Base-by-base conservation (phyloP, 257 asterid species). In the Plantago elongata region DNA sequence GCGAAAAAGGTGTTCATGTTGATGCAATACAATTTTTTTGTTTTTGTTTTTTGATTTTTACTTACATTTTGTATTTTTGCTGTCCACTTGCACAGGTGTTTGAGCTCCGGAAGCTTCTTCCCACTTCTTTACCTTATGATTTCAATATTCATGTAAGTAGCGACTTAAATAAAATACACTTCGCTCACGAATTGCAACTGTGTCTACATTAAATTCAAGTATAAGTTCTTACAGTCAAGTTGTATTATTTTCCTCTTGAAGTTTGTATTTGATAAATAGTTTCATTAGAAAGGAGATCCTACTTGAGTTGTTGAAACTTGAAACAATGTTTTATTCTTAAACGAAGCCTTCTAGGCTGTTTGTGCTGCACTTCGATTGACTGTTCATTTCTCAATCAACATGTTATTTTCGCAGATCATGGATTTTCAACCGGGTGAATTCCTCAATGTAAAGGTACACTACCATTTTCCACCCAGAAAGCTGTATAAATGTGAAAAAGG, bases 401-500 rank as follows among this genome's bases (percentile, higher is more conserved):
- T 57, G 9, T 65, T 48, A 57, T 9, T 58, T 48, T 63, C 71
- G 72, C 91, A 89, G 97, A 82, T 93, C 64, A 93, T 93, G 99
- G 99, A 93, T 78, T 93, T 93, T 79, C 93, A 93, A 75, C 96
- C 96, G 0, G 99, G 99, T 38, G 97, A 93, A 65, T 93, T 83
- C 77, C 96, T 93, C 69, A 87, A 89, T 61, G 93, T 93, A 61
- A 93, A 93, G 97, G 99, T 89, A 83, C 59, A 60, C 10, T 34
- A 51, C 17, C 47, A 60, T 1, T 11, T 42, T 34, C 62, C 7
- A 37, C 45, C 45, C n/a, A 45, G 49, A 45, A 45, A 3, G 11
- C n/a, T 13, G 12, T 45, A 6, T 45, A 9, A 45, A 9, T 45
- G 15, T 49, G 27, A 15, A 49, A n/a, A 1, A 2, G 27, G 27